Percentiles rank a stretch among this genome's conserved stretches.
Conservation (phyloP, 1,284 basidiomycete genomes). For the Wallemia mellicola region DNA sequence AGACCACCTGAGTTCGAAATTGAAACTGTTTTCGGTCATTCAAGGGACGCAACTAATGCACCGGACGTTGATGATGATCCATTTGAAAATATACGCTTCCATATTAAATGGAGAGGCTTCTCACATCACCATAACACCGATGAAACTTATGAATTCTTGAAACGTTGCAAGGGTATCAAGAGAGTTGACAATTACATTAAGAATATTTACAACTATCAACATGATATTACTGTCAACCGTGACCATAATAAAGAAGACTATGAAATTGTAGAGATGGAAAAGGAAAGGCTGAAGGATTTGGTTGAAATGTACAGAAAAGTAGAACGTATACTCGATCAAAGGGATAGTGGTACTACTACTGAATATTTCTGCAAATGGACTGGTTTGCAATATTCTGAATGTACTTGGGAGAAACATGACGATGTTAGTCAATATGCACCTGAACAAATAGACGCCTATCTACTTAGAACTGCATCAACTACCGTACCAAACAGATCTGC, state of each 20-base stretch:
- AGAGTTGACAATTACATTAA: conserved; percentile 99
- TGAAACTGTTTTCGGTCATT: conserved; percentile 51
- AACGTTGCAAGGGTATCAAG: conserved; percentile 75
- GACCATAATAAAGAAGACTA: conserved; percentile 57
- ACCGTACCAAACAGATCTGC: conserved; percentile 66
- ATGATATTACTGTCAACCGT: conserved; percentile 33
- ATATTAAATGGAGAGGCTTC: conserved; percentile 86
- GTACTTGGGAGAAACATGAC: conserved; percentile 66
- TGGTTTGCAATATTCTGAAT: conserved; percentile 64
- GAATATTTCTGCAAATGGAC: conserved; percentile 98
- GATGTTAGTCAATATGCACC: conserved; percentile 15
- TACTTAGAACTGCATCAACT: conserved; percentile 40
- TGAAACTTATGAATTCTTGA: conserved; percentile 80
- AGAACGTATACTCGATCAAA: conserved; percentile 65
- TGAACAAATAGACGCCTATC: conserved; percentile 49
- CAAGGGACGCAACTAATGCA: conserved; percentile 45
- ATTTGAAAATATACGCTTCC: conserved; percentile 63
- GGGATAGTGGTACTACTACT: conserved; percentile 35
- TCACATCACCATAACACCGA: conserved; percentile 89
- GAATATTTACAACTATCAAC: conserved; percentile 32
- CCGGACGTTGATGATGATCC: conserved; percentile 47
- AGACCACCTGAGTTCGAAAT: conserved; percentile 30
- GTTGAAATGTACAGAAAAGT: conserved; percentile 71
- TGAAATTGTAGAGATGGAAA: conserved; percentile 29
- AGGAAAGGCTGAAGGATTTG: conserved; percentile 17